Base-by-base conservation (phyloP, 768 basidiomycete genomes). In the Xerocomellus intermedius region DNA sequence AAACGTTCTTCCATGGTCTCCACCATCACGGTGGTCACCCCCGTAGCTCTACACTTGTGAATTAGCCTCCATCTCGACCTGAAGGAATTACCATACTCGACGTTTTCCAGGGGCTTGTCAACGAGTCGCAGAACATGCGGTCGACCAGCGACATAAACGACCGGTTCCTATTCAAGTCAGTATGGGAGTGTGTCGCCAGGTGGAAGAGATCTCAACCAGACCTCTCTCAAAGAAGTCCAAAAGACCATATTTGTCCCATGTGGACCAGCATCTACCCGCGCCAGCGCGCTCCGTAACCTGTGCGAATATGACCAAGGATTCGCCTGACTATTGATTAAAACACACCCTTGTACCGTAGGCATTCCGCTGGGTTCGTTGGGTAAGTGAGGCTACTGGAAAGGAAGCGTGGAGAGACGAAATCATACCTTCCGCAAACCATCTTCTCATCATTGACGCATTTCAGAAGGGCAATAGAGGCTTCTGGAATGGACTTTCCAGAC, bases 161-260 rank as follows among this genome's bases (percentile, higher is more conserved):
- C 96, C 24, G 95, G 95, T 75, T 97, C 95, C 89, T 91, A 52
- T 8, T 63, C 52, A 26, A 47, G 48, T 51, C 33, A 47, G 48
- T 44, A 28, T 30, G 28, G 6, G 26, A 44, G 35, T 19, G 42
- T 26, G 2, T 35, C 7, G 6, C 49, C 13, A 36, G 47, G 2
- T 6, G 14, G 17, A 56, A n/a, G 24, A 38, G 30, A 19, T n/a
- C 12, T 33, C n/a, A 28, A 48, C 57, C 73, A 53, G 48, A 88
- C 91, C 76, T 98, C 94, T 66, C 97, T 81, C 54, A 99, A 70
- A 0, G 91, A 95, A n/a, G 94, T 98, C 97, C 97, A 98, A 56
- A 83, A 86, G 14, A 94, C 87, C 59, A 70, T 80, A 54, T 91
- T 88, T 24, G 73, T 64, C 2, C 94, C 94, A n/a, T 82, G 77